Evolutionary conservation across 345 rosid species (phyloP).

Genomic region (Cardamine occulta): DNA sequence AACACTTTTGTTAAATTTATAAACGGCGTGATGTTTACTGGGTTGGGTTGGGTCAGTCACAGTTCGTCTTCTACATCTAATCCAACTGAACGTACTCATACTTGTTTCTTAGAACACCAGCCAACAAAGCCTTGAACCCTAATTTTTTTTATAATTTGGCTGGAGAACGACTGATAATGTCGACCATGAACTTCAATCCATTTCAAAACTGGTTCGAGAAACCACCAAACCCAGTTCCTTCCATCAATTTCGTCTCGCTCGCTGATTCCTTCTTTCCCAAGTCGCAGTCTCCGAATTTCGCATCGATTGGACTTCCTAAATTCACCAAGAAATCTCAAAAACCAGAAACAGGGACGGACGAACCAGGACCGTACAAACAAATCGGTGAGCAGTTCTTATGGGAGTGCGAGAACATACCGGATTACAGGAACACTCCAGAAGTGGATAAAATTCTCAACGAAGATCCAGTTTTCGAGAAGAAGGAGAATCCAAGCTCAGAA

Average conservation of each 20-base stretch:
- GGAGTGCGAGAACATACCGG: conserved; percentile 82
- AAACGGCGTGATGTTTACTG: conserved; percentile 22
- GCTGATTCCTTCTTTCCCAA: conserved; percentile 46
- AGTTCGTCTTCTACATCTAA: conserved; percentile 38
- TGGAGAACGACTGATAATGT: conserved; percentile 47
- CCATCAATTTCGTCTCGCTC: conserved; percentile 53
- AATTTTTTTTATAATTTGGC: not conserved
- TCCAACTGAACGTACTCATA: conserved; percentile 32
- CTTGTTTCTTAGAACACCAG: not conserved
- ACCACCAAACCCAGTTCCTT: conserved; percentile 66
- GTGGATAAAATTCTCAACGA: conserved; percentile 70
- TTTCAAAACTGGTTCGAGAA: conserved; percentile 81
- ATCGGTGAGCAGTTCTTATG: conserved; percentile 68
- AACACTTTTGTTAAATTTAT: not conserved
- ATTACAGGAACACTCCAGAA: conserved; percentile 74
- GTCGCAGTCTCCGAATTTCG: conserved; percentile 53
- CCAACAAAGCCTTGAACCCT: conserved; percentile 42
- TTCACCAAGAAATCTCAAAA: conserved; percentile 41
- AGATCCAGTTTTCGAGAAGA: conserved; percentile 62
- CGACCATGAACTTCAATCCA: conserved; percentile 78
- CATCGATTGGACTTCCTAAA: conserved; percentile 59
- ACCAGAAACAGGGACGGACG: conserved; percentile 41
- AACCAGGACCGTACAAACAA: conserved; percentile 51
- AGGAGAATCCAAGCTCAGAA: conserved; percentile 69
- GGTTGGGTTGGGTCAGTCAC: conserved; percentile 18